phyloP scores from a whole-genome alignment of 306 rosid species.

The Acacia crassicarpa region DNA sequence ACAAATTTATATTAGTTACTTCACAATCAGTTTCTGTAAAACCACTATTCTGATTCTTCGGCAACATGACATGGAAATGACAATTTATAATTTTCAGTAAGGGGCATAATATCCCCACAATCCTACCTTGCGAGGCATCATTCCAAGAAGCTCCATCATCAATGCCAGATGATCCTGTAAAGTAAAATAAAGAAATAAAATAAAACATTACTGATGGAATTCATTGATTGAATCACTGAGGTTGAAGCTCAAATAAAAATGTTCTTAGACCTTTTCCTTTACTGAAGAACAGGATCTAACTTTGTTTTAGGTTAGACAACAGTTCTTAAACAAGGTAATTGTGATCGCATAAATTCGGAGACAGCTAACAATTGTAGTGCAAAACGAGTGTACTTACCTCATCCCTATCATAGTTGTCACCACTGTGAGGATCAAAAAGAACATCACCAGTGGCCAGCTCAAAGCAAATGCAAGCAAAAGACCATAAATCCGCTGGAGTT shows the following conservation, averaged over 20 bases:
- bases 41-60: neutral
- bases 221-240: constrained; percentile 3
- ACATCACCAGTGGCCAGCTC: constrained; percentile 97
- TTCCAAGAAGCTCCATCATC: constrained; percentile 99
- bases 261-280: neutral
- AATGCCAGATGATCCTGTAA: constrained; percentile 93
- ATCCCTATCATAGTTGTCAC: constrained; percentile 94
- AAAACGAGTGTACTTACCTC: constrained; percentile 60
- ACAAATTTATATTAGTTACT: neutral
- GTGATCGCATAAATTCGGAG: constrained; percentile 23
- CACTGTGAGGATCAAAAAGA: constrained; percentile 96
- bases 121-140: constrained; percentile 97
- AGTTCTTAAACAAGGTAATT: neutral
- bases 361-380: constrained; percentile 7
- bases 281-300: neutral
- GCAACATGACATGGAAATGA: constrained; percentile 11
- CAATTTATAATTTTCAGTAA: neutral
- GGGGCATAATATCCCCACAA: neutral
- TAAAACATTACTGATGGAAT: constrained; percentile 10
- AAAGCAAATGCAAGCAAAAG: constrained; percentile 95
- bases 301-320: neutral
- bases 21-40: constrained; percentile 18
- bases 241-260: constrained; percentile 14
- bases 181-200: constrained; percentile 10
- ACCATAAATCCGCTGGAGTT: constrained; percentile 92